Evolutionary conservation across 495 filamentous ascomycete species (phyloP), one percentile per base, ranked within the genome.

Genomic region (Usnea hakonensis): DNA sequence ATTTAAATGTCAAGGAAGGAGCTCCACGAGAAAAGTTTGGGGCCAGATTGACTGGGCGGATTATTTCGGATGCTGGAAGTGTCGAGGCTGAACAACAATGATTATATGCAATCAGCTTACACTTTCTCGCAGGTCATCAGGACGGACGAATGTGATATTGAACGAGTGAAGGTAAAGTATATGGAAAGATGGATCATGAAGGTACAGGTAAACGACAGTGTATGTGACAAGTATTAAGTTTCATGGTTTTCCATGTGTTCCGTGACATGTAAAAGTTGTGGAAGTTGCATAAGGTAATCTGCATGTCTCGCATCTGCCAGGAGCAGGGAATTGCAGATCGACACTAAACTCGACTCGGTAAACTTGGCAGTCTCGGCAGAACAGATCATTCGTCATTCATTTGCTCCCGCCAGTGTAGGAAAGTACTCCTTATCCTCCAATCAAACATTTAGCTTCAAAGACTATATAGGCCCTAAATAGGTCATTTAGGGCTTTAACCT

Each of bases 131-230:
- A 55, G 46, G 37, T 17, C 48, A 23, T 43, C 43, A 38, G 14
- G 36, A 41, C 19, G 50, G n/a, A 32, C 35, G 9, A 37, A 55
- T n/a, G n/a, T n/a, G n/a, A n/a, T n/a, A n/a, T 61, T 61, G 50
- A 61, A 61, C 59, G 59, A 61, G 37, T 61, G 57, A 58, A 58
- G 44, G 26, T 6, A 32, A 61, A 43, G 17, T 23, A 61, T 17
- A 6, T n/a, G 23, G 28, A 55, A 26, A 23, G 4, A 55, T 3
- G 17, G 32, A 58, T 30, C 43, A 58, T 13, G 5, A 32, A 26
- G n/a, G 40, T 43, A 43, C 6, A 11, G 35, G 28, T 17, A 52
- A 52, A 28, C 5, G 38, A 59, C 40, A 59, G 40, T 59, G 38
- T 13, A 23, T 21, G 43, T 32, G 19, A 8, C 3, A 43, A 4